Conservation (phyloP, 768 basidiomycete genomes). For the Kwoniella bestiolae region DNA sequence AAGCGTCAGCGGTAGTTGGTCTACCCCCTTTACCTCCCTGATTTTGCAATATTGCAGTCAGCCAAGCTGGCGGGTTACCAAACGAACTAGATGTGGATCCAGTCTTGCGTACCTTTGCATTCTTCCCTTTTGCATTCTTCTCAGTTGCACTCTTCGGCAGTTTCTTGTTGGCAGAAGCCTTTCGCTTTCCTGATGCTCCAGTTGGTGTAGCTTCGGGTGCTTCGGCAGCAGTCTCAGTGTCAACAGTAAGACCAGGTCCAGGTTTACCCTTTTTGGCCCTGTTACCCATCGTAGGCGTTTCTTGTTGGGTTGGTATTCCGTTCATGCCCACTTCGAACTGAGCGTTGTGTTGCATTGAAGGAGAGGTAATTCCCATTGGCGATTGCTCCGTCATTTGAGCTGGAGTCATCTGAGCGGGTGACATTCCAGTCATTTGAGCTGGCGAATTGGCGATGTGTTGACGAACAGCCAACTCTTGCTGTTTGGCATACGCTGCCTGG, state of each 20-base stretch:
- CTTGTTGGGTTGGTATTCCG: slow-evolving; percentile 9
- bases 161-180: slow-evolving; percentile 20
- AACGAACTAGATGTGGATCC: not conserved
- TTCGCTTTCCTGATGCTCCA: slow-evolving; percentile 24
- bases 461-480: slow-evolving; percentile 15
- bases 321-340: slow-evolving; percentile 12
- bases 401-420: slow-evolving; percentile 32
- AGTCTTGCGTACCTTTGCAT: slow-evolving; percentile 23
- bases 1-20: slow-evolving; percentile 12
- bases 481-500: slow-evolving; percentile 28
- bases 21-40: slow-evolving; percentile 21
- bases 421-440: slow-evolving; percentile 23
- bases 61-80: slow-evolving; percentile 9
- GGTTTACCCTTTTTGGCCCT: slow-evolving; percentile 16
- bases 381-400: slow-evolving; percentile 31
- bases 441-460: slow-evolving; percentile 26
- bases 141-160: slow-evolving; percentile 16
- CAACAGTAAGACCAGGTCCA: slow-evolving; percentile 15
- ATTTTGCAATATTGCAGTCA: slow-evolving; percentile 15
- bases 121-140: slow-evolving; percentile 22
- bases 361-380: slow-evolving; percentile 15
- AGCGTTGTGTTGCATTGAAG: slow-evolving; percentile 1
- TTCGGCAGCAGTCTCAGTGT: slow-evolving; percentile 20
- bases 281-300: slow-evolving; percentile 16
- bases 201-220: slow-evolving; percentile 17